phyloP scores from a whole-genome alignment of 2,329 filamentous ascomycete species.

The Colletotrichum euphorbiae region DNA sequence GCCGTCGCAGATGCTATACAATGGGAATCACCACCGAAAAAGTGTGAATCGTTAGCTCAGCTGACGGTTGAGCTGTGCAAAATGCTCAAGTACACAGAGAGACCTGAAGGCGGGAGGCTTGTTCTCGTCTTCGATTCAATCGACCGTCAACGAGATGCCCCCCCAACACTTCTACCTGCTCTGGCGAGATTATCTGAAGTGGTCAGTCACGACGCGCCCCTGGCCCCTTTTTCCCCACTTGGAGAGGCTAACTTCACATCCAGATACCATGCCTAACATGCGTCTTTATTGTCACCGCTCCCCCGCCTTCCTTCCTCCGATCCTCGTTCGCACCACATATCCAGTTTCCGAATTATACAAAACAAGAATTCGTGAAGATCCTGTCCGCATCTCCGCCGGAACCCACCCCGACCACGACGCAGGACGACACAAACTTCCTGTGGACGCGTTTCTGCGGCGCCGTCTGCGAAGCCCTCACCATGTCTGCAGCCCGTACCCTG shows the following conservation, averaged over 20 bases:
- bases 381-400: conserved; percentile 66
- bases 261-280: conserved; percentile 84
- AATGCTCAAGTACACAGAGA: conserved; percentile 63
- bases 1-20: conserved; percentile 66
- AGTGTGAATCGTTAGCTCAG: conserved; percentile 85
- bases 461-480: conserved; percentile 87
- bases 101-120: conserved; percentile 66
- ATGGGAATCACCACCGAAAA: conserved; percentile 62
- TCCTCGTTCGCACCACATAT: conserved; percentile 75
- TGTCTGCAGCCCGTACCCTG: conserved; percentile 83
- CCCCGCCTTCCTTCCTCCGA: conserved; percentile 77
- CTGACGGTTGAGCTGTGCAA: conserved; percentile 78
- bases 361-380: conserved; percentile 82
- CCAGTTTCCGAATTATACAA: conserved; percentile 86
- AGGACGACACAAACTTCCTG: conserved; percentile 71
- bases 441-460: conserved; percentile 86
- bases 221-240: background rate
- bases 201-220: conserved; percentile 60
- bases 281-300: conserved; percentile 80
- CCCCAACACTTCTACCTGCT: conserved; percentile 82
- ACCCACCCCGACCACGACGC: conserved; percentile 61
- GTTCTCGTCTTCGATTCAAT: conserved; percentile 90
- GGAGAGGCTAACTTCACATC: conserved; percentile 23
- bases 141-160: conserved; percentile 84
- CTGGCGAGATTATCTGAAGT: conserved; percentile 84